phyloP scores from a whole-genome alignment of 208 protist species.

The Acanthamoeba castellanii region DNA sequence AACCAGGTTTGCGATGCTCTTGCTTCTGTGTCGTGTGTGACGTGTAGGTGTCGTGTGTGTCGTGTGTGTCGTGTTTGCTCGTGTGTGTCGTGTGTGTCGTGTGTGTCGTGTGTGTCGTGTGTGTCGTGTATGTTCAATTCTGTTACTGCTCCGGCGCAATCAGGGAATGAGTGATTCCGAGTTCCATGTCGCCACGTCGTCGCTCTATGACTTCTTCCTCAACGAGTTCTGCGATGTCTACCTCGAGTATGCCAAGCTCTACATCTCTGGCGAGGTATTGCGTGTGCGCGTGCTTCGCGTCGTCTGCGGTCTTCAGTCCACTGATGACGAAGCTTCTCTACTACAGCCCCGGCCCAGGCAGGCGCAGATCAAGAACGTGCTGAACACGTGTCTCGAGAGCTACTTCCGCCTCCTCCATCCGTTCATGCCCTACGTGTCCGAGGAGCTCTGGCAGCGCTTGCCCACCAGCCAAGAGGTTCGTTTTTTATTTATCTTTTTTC shows the following conservation, averaged over 20 bases:
- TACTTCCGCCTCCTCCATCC: slow-evolving; percentile 98
- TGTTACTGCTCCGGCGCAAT: not conserved
- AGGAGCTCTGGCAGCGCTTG: slow-evolving; percentile 95
- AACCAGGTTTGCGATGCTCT: slow-evolving; percentile 80
- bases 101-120: no score
- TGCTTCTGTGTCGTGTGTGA: no score
- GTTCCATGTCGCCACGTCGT: slow-evolving; percentile 93
- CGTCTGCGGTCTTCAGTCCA: no score
- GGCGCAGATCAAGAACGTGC: slow-evolving; percentile 11
- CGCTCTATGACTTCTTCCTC: slow-evolving; percentile 97
- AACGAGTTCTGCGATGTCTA: slow-evolving; percentile 99
- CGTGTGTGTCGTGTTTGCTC: no score
- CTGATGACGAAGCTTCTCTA: no score
- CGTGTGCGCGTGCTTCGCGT: not conserved
- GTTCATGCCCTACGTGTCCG: slow-evolving; percentile 99
- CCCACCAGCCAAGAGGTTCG: not conserved
- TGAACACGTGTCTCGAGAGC: slow-evolving; percentile 92
- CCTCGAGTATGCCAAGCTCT: slow-evolving; percentile 94
- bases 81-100: no score
- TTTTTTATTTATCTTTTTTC: not conserved
- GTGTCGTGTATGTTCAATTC: no score
- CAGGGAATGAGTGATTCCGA: slow-evolving; percentile 89
- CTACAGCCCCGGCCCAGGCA: slow-evolving; percentile 78
- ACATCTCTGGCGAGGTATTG: not conserved
- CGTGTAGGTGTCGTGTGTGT: no score